Percentiles rank a stretch among this genome's conserved stretches.
phyloP scores from a whole-genome alignment of 73 alveolate species.

The Paramecium bursaria region DNA sequence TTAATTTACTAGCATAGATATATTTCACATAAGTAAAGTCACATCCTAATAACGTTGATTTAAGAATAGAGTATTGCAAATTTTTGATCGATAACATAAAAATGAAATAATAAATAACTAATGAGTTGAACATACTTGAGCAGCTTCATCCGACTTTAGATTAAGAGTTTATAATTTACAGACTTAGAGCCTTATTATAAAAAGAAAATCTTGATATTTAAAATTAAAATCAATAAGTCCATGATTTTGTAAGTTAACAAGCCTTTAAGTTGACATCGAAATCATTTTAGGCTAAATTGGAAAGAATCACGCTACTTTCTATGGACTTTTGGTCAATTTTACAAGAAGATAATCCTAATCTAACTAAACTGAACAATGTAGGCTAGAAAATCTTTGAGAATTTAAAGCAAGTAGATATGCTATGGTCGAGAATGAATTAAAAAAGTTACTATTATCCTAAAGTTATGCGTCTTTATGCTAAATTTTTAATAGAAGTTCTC shows the following conservation, averaged over 20 bases:
- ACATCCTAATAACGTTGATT: conserved; percentile 24
- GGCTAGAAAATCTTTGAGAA: conserved; percentile 29
- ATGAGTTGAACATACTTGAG: conserved; percentile 32
- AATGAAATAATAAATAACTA: conserved; percentile 12
- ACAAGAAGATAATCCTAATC: conserved; percentile 62
- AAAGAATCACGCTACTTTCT: conserved; percentile 42
- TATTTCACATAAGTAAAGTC: conserved; percentile 33
- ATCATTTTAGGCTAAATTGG: conserved; percentile 38
- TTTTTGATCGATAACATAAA: conserved; percentile 60
- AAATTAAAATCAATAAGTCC: neutral
- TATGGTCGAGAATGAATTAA: conserved; percentile 50
- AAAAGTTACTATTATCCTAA: conserved; percentile 36
- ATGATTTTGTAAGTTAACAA: conserved; percentile 43
- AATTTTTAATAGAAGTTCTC: conserved; percentile 48
- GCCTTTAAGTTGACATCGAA: conserved; percentile 39
- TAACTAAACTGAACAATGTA: conserved; percentile 56
- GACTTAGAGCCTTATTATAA: conserved; percentile 46
- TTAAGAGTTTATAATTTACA: conserved; percentile 54
- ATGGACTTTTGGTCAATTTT: conserved; percentile 68
- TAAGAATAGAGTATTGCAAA: conserved; percentile 48
- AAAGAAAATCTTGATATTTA: conserved; percentile 54
- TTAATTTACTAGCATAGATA: neutral
- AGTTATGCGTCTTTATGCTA: conserved; percentile 59
- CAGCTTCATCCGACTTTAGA: conserved; percentile 53
- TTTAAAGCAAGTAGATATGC: conserved; percentile 14